A percentile compares a stretch with the other conserved stretches of the same genome.
Evolutionary conservation across 2,329 filamentous ascomycete species (phyloP).

Genomic region (Aspergillus nomiae): DNA sequence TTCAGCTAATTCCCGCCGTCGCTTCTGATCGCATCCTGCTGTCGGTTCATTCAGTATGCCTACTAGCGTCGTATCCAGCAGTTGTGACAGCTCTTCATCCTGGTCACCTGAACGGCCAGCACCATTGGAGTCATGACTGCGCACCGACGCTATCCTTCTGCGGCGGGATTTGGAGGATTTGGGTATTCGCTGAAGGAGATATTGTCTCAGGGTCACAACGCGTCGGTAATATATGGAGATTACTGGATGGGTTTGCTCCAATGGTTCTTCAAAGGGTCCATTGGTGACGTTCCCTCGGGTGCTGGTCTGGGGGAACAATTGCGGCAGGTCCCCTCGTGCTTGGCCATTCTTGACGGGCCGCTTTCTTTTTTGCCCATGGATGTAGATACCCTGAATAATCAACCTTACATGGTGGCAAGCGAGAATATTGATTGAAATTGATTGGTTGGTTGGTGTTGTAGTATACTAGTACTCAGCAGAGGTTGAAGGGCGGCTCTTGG

Average conservation of each 20-base stretch:
- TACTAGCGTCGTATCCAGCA: conserved; percentile 73
- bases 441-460: neutral
- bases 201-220: conserved; percentile 69
- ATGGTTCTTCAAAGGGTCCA: conserved; percentile 5
- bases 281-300: no score
- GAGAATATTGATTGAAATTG: neutral
- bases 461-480: neutral
- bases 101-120: conserved; percentile 7
- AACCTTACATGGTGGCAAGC: neutral
- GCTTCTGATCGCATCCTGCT: conserved; percentile 34
- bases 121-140: conserved; percentile 17
- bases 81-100: conserved; percentile 44
- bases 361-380: conserved; percentile 40
- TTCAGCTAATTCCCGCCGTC: conserved; percentile 58
- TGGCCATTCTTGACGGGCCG: conserved; percentile 33
- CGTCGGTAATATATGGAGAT: conserved; percentile 68
- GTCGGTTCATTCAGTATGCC: conserved; percentile 50
- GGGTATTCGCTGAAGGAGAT: conserved; percentile 68
- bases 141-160: conserved; percentile 45
- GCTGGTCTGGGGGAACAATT: conserved; percentile 22
- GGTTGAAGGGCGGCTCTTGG: neutral
- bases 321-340: conserved; percentile 18
- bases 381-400: neutral
- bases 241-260: conserved; percentile 57
- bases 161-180: conserved; percentile 60